Evolutionary conservation across 2,329 filamentous ascomycete species (phyloP).

Genomic region (Neofusicoccum sp.): DNA sequence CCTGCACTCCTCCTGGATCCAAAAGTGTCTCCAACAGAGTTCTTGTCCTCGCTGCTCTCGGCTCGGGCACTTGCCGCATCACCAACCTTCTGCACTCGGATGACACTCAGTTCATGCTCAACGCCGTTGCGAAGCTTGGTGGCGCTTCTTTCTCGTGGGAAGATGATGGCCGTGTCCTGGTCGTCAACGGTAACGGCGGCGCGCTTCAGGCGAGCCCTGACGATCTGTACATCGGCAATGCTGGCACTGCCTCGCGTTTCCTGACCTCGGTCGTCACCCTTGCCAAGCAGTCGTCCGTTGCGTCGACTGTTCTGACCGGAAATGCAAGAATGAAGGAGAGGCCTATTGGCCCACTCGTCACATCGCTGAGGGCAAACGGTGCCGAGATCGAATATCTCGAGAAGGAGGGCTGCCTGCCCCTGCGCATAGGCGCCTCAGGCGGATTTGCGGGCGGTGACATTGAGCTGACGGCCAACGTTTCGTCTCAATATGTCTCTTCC

Average conservation of each 20-base stretch:
- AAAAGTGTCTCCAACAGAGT: conserved; percentile 98
- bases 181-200: conserved; percentile 89
- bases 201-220: conserved; percentile 71
- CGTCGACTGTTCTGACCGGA: conserved; percentile 79
- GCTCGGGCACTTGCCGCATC: conserved; percentile 79
- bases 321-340: conserved; percentile 96
- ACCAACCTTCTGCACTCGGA: conserved; percentile 94
- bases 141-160: conserved; percentile 93
- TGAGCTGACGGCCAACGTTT: conserved; percentile 89
- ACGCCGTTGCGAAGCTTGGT: conserved; percentile 78
- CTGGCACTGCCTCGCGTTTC: conserved; percentile 93
- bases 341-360: conserved; percentile 89
- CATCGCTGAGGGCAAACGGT: conserved; percentile 83
- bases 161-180: conserved; percentile 85
- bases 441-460: conserved; percentile 72
- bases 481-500: conserved; percentile 98
- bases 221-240: conserved; percentile 90
- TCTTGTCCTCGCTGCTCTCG: conserved; percentile 87
- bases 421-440: conserved; percentile 68
- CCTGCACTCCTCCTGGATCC: conserved; percentile 86
- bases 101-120: conserved; percentile 95
- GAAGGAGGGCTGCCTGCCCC: conserved; percentile 76
- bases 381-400: conserved; percentile 85
- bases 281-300: conserved; percentile 63
- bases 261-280: conserved; percentile 87